phyloP scores from a whole-genome alignment of 331 rosid genomes.

The Telfairia occidentalis region DNA sequence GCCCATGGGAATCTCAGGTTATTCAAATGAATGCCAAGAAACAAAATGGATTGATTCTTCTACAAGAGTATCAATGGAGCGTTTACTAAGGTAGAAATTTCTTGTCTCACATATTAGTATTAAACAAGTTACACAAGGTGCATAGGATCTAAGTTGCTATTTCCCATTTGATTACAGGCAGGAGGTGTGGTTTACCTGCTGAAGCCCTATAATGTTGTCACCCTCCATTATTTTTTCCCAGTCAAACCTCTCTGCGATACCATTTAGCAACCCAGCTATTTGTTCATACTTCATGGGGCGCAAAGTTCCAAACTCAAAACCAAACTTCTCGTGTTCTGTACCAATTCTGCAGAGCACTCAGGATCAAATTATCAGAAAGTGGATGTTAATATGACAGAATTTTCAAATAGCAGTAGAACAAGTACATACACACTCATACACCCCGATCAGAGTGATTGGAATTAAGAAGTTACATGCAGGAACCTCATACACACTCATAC shows the following conservation, averaged over 20 bases:
- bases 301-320: constrained; percentile 69
- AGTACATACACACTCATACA: background rate
- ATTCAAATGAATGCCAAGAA: background rate
- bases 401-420: background rate
- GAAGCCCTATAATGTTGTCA: constrained; percentile 82
- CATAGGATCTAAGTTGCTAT: background rate
- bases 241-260: constrained; percentile 86
- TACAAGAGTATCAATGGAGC: background rate
- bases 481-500: background rate
- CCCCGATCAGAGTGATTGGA: background rate
- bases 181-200: constrained; percentile 40
- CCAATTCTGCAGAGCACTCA: constrained; percentile 62
- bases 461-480: background rate
- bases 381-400: background rate
- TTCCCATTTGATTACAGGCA: background rate
- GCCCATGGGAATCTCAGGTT: constrained; percentile 16
- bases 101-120: background rate
- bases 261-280: constrained; percentile 70
- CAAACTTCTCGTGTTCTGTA: constrained; percentile 98
- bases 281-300: constrained; percentile 80
- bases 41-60: background rate
- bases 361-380: background rate
- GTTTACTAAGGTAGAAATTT: background rate
- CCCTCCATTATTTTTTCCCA: constrained; percentile 96
- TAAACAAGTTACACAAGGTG: background rate